Evolutionary conservation across 495 filamentous ascomycete genomes (phyloP).

Genomic region (Aspergillus sparsus): DNA sequence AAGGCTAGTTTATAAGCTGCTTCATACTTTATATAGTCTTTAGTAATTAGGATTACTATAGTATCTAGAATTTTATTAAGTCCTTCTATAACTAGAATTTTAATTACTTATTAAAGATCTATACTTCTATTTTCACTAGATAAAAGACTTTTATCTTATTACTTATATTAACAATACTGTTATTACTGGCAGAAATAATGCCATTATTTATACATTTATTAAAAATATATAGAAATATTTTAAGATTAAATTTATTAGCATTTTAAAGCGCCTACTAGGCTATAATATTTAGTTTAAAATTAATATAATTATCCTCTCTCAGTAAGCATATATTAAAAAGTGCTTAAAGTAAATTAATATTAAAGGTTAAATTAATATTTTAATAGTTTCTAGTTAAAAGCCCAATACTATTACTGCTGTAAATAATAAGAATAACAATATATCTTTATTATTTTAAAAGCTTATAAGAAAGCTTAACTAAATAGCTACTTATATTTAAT

Average conservation of each 20-base stretch:
- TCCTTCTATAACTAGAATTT: background rate
- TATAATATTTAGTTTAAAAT: background rate
- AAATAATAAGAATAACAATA: background rate
- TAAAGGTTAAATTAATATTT: background rate
- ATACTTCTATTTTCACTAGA: background rate
- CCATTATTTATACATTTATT: background rate
- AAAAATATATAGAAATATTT: background rate
- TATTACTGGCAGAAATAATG: background rate
- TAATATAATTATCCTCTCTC: background rate
- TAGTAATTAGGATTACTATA: background rate
- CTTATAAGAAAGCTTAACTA: background rate
- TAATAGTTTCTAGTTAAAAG: background rate
- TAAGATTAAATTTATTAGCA: background rate
- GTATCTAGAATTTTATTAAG: background rate
- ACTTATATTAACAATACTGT: background rate
- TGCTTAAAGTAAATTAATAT: background rate
- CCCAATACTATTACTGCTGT: background rate
- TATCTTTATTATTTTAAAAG: background rate
- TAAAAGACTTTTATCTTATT: background rate
- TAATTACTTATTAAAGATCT: background rate
- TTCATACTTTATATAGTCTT: background rate
- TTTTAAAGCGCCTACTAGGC: background rate
- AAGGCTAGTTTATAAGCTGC: background rate
- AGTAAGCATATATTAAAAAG: background rate
- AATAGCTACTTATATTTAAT: background rate